Evolutionary conservation across 345 rosid species (phyloP).

Genomic region (Gossypium bickii): DNA sequence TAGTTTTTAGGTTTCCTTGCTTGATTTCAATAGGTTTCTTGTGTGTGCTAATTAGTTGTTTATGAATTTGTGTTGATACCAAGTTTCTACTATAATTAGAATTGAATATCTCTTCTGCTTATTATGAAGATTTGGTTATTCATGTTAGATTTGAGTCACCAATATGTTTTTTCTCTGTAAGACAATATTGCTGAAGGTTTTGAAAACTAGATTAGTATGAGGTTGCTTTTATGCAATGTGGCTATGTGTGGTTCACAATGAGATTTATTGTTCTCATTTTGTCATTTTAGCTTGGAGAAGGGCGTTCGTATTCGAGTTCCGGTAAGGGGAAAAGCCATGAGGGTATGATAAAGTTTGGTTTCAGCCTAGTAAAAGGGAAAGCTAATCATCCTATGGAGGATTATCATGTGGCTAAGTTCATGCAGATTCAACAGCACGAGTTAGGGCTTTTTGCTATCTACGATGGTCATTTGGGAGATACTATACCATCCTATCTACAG

Average conservation of each 20-base stretch:
- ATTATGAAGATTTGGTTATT: neutral
- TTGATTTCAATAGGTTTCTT: conserved; percentile 7
- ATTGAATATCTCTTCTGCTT: neutral
- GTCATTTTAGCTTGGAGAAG: conserved; percentile 41
- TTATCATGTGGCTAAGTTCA: conserved; percentile 67
- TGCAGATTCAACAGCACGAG: conserved; percentile 44
- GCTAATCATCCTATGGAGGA: conserved; percentile 76
- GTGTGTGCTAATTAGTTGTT: neutral
- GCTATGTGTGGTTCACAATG: neutral
- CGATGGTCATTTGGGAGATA: conserved; percentile 73
- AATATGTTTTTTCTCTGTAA: neutral
- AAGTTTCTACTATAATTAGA: neutral
- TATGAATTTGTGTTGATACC: neutral
- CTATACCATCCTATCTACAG: conserved; percentile 61
- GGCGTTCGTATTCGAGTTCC: conserved; percentile 47
- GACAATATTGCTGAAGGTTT: neutral
- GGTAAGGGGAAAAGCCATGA: conserved; percentile 56
- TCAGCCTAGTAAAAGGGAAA: conserved; percentile 58
- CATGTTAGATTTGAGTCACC: neutral
- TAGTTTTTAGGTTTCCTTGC: neutral
- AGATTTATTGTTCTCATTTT: conserved; percentile 3
- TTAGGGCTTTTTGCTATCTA: conserved; percentile 70
- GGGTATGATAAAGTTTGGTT: conserved; percentile 56
- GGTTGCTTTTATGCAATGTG: neutral
- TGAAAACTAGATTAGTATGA: neutral